phyloP scores from a whole-genome alignment of 148 eudicot genomes.

The Diospyros lotus region DNA sequence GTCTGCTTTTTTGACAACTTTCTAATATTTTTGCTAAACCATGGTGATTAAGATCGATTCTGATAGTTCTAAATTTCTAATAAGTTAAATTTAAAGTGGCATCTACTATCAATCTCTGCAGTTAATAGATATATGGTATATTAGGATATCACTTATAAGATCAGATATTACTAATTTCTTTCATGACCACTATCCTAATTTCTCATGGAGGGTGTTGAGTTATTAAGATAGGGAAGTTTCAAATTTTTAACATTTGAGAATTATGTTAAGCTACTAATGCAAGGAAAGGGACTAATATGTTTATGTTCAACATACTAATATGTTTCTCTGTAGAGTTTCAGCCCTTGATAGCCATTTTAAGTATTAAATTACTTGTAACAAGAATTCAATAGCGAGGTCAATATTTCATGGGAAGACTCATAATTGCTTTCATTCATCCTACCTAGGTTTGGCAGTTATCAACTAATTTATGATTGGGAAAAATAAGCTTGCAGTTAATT shows the following conservation, averaged over 20 bases:
- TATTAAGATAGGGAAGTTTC: not conserved
- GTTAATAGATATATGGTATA: slow-evolving; percentile 5
- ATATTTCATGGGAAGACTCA: not conserved
- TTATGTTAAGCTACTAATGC: not conserved
- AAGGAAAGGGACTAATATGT: not conserved
- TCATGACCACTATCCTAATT: not conserved
- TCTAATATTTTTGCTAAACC: not conserved
- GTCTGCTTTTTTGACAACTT: not conserved
- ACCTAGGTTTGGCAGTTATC: not conserved
- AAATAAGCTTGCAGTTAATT: not conserved
- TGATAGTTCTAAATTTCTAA: too few relatives aligned
- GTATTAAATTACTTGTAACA: not conserved
- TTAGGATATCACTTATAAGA: not conserved
- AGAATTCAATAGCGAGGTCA: not conserved
- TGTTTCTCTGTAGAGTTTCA: not conserved
- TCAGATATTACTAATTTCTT: not conserved
- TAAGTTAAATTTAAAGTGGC: not conserved
- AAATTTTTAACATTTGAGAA: not conserved
- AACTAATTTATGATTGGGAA: not conserved
- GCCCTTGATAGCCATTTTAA: not conserved
- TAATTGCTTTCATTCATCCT: not conserved
- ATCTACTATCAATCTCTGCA: not conserved
- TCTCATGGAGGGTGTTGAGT: not conserved
- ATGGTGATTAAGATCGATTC: not conserved
- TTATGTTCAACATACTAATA: not conserved